Evolutionary conservation across 2,329 filamentous ascomycete species (phyloP), one percentile per base, ranked within the genome.

Genomic region (Aspergillus texensis): DNA sequence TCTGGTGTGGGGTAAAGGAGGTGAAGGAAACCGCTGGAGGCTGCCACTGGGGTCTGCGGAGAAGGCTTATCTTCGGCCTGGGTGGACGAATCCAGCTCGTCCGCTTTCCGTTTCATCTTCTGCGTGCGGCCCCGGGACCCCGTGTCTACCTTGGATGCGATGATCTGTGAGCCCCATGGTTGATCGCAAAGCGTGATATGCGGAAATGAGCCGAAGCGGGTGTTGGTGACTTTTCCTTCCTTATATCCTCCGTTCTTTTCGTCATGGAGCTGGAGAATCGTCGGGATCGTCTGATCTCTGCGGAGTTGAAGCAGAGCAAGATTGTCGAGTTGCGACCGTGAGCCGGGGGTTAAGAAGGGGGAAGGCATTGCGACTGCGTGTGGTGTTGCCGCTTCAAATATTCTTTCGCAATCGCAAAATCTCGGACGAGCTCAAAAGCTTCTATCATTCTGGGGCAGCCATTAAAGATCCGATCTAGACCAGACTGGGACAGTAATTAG

Each of bases 131-230:
- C 93, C 70, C 93, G 85, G n/a, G 93, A 95, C 14, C 94, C 93
- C 0, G 94, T 97, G 73, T 97, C 92, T 62, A 97, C 93, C 36
- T 90, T 88, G 1, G 93, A 97, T 9, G 95, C 95, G 54, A 92
- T 86, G 26, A 98, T 89, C 76, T 98, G 95, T 8, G 91, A 93
- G 32, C 95, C 95, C 94, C 94, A 98, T 48, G 92, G 91, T 60
- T 93, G 83, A 6, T 88, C 84, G 61, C 97, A 85, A 53, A 94
- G 80, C 0, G 91, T 94, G 12, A 86, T 90, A 75, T 94, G 92
- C 0, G 92, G 91, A 65, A 93, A 94, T 0, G 94, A 97, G 56
- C 95, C 95, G 73, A 97, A 99, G 52, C 94, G 89, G 1, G 94
- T 99, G 80, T 97, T 98, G 60, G 94, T 88, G 2, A 93, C 90